Conservation (phyloP, 305 asterid species). For the Solanum hybrid region DNA sequence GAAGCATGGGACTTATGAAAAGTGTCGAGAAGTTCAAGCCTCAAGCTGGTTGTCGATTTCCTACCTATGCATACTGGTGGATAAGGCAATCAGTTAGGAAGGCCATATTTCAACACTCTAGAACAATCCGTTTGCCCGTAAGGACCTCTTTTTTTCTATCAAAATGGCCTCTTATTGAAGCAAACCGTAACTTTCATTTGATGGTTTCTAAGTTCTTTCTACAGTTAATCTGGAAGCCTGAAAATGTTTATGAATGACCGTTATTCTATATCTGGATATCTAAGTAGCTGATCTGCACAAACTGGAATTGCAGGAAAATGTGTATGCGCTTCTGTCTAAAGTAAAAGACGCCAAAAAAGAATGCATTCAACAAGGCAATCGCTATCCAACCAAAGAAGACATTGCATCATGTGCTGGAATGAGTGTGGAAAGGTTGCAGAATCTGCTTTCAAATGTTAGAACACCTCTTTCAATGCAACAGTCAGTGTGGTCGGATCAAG, state of each 20-base stretch:
- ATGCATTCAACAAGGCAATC: constrained; percentile 57
- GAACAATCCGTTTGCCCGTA: constrained; percentile 91
- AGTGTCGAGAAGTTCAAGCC: constrained; percentile 93
- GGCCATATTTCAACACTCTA: constrained; percentile 76
- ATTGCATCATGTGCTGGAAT: constrained; percentile 65
- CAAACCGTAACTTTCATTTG: not conserved
- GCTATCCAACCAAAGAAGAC: constrained; percentile 51
- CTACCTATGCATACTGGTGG: constrained; percentile 96
- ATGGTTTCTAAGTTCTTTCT: not conserved
- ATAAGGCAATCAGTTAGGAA: constrained; percentile 73
- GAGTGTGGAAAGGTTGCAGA: constrained; percentile 57
- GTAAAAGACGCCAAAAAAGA: constrained; percentile 54
- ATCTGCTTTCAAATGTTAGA: constrained; percentile 43
- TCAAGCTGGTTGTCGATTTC: constrained; percentile 78
- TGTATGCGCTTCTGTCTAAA: constrained; percentile 64
- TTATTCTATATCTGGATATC: not conserved
- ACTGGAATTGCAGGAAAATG: constrained; percentile 54
- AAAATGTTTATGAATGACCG: not conserved
- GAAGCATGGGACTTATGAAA: constrained; percentile 80
- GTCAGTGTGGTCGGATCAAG: constrained; percentile 64
- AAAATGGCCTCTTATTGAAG: constrained; percentile 21
- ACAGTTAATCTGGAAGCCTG: not conserved
- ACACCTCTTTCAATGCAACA: constrained; percentile 74
- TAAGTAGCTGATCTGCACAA: constrained; percentile 4
- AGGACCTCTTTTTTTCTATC: constrained; percentile 11